Conservation (phyloP, 352 stramenopile species). For the Phytopythium chamaehyphon region DNA sequence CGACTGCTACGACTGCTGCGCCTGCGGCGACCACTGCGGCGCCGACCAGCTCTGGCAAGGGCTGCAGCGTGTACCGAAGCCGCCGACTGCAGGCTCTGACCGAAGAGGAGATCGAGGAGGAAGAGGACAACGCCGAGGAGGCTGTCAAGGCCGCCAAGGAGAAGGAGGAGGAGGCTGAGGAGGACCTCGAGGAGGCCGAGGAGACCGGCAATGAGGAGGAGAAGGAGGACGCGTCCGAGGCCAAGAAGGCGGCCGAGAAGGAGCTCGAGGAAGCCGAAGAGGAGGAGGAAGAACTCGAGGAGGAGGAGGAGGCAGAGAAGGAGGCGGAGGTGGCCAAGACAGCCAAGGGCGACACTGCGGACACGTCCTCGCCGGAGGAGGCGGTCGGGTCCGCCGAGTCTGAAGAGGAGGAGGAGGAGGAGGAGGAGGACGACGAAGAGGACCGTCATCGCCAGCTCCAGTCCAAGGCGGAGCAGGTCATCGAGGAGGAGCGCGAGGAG, state of each 20-base stretch:
- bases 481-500: slow-evolving; percentile 3
- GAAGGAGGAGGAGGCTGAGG: slow-evolving; percentile 20
- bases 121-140: slow-evolving; percentile 17
- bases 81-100: slow-evolving; percentile 15
- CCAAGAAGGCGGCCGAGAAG: slow-evolving; percentile 7
- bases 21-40: slow-evolving; percentile 1
- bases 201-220: slow-evolving; percentile 15
- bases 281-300: slow-evolving; percentile 12
- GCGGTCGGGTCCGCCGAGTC: slow-evolving; percentile 2
- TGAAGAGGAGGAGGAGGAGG: slow-evolving; percentile 11
- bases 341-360: slow-evolving; percentile 4
- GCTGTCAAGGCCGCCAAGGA: slow-evolving; percentile 16
- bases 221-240: slow-evolving; percentile 11
- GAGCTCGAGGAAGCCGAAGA: slow-evolving; percentile 11
- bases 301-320: slow-evolving; percentile 8
- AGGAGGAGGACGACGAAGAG: slow-evolving; percentile 2
- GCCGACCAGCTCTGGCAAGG: slow-evolving; percentile 11
- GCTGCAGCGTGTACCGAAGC: slow-evolving; percentile 11
- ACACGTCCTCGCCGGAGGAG: slow-evolving; percentile 5
- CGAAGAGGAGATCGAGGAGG: slow-evolving; percentile 22
- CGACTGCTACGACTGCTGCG: not conserved
- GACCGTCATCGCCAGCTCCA: not conserved
- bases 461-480: slow-evolving; percentile 4
- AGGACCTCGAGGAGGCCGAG: slow-evolving; percentile 20
- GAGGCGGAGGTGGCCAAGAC: not conserved